phyloP scores from a whole-genome alignment of 371 early-diverging fungal genomes.

The Lichtheimia hyalospora region DNA sequence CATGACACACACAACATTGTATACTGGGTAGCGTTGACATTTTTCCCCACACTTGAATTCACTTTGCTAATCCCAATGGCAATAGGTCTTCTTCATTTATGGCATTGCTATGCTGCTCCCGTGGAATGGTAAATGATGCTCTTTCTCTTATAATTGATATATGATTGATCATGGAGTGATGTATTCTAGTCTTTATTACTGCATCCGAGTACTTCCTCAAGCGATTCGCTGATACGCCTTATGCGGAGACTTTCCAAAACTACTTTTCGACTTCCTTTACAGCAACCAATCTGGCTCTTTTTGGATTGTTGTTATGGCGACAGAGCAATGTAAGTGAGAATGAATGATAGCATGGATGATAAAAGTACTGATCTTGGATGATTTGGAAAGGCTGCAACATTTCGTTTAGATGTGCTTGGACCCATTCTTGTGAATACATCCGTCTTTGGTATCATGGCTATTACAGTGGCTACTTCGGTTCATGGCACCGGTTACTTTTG shows the following conservation, averaged over 20 bases:
- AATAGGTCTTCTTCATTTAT: slow-evolving; percentile 65
- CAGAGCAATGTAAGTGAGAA: slow-evolving; percentile 56
- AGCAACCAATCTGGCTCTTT: slow-evolving; percentile 57
- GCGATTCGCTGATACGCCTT: slow-evolving; percentile 60
- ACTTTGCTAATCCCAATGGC: neutral
- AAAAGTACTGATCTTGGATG: neutral
- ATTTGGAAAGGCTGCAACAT: slow-evolving; percentile 15
- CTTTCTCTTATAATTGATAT: neutral
- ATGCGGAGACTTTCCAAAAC: slow-evolving; percentile 71
- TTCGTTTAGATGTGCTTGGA: slow-evolving; percentile 22
- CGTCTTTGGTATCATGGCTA: slow-evolving; percentile 35
- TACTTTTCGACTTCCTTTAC: slow-evolving; percentile 74
- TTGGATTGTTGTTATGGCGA: slow-evolving; percentile 56
- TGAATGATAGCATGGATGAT: neutral
- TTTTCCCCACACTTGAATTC: neutral
- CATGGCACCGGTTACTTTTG: slow-evolving; percentile 56
- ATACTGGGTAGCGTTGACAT: slow-evolving; percentile 19
- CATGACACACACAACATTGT: slow-evolving; percentile 22
- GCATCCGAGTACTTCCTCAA: slow-evolving; percentile 72
- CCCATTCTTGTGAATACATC: slow-evolving; percentile 32
- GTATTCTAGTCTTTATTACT: slow-evolving; percentile 67
- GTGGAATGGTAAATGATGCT: slow-evolving; percentile 70
- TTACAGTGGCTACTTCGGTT: slow-evolving; percentile 28
- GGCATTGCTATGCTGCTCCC: slow-evolving; percentile 77
- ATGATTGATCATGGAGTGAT: neutral